A percentile compares a stretch with the other conserved stretches of the same genome.
Evolutionary conservation across 306 rosid genomes (phyloP).

Genomic region (Vicia faba): DNA sequence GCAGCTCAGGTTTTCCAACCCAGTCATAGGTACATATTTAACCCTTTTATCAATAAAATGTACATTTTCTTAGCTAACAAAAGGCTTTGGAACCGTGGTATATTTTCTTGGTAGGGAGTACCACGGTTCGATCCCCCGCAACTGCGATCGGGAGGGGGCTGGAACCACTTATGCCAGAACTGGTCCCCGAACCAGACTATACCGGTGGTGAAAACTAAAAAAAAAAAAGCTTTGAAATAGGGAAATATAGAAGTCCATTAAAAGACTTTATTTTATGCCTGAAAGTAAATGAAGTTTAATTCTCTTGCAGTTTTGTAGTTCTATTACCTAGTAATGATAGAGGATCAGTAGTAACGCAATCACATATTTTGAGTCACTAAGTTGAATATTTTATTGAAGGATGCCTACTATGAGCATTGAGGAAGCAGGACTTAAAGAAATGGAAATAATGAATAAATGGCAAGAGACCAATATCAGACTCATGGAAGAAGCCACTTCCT

Average conservation of each 20-base stretch:
- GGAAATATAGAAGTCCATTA: not conserved
- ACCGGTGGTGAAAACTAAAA: too few relatives aligned
- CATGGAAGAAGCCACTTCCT: constrained; percentile 83
- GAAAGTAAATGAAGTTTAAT: constrained; percentile 22
- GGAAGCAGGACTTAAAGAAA: constrained; percentile 95
- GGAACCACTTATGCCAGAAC: too few relatives aligned
- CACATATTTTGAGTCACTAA: constrained; percentile 37
- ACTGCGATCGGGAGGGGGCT: too few relatives aligned
- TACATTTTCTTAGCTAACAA: constrained; percentile 6
- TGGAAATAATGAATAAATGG: constrained; percentile 96
- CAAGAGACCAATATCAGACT: constrained; percentile 77
- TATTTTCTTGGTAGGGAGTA: too few relatives aligned
- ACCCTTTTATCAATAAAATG: constrained; percentile 17
- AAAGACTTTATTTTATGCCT: constrained; percentile 2
- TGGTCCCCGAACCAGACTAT: too few relatives aligned
- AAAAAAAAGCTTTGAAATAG: too few relatives aligned
- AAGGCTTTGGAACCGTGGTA: too few relatives aligned
- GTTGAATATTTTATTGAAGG: constrained; percentile 52
- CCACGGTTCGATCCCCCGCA: too few relatives aligned
- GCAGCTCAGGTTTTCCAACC: constrained; percentile 98
- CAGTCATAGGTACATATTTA: constrained; percentile 45
- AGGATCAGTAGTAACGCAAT: not conserved
- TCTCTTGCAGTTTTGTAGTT: constrained; percentile 1
- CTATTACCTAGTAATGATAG: constrained; percentile 2
- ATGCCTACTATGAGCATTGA: constrained; percentile 99